phyloP scores from a whole-genome alignment of 352 stramenopile species.

The Phytophthora colocasiae region DNA sequence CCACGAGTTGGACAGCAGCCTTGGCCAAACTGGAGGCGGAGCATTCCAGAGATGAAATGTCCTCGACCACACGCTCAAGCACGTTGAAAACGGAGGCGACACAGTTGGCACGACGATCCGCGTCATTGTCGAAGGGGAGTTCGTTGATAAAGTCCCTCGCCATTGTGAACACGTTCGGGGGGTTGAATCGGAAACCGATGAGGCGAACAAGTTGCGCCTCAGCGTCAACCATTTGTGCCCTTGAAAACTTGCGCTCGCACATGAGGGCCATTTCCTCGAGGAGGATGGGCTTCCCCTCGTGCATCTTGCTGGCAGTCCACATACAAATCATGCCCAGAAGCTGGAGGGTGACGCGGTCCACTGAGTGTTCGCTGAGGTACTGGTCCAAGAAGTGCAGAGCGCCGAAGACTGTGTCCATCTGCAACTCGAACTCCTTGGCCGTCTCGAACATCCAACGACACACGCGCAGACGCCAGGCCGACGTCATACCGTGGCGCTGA shows the following conservation, averaged over 20 bases:
- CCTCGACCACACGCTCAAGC: conserved; percentile 47
- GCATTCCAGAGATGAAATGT: conserved; percentile 43
- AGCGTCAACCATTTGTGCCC: conserved; percentile 60
- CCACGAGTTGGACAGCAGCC: conserved; percentile 54
- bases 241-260: conserved; percentile 77
- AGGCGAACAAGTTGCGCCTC: conserved; percentile 66
- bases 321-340: conserved; percentile 80
- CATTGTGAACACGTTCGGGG: conserved; percentile 69
- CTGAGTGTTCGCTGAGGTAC: conserved; percentile 69
- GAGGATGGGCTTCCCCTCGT: conserved; percentile 72
- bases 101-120: conserved; percentile 34
- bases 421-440: conserved; percentile 73
- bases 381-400: conserved; percentile 79
- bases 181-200: conserved; percentile 72
- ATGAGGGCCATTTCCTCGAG: conserved; percentile 81
- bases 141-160: conserved; percentile 66
- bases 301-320: conserved; percentile 77
- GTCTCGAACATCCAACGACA: conserved; percentile 88
- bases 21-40: conserved; percentile 54
- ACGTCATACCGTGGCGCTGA: conserved; percentile 70
- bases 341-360: conserved; percentile 78
- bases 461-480: conserved; percentile 71
- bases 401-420: conserved; percentile 63
- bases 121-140: conserved; percentile 32
- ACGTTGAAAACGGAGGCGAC: conserved; percentile 48